These are phyloP conservation scores for Juncus effusus DNA, from an alignment of 176 grass and related monocot genomes.

Conservation along the genomic window DNA sequence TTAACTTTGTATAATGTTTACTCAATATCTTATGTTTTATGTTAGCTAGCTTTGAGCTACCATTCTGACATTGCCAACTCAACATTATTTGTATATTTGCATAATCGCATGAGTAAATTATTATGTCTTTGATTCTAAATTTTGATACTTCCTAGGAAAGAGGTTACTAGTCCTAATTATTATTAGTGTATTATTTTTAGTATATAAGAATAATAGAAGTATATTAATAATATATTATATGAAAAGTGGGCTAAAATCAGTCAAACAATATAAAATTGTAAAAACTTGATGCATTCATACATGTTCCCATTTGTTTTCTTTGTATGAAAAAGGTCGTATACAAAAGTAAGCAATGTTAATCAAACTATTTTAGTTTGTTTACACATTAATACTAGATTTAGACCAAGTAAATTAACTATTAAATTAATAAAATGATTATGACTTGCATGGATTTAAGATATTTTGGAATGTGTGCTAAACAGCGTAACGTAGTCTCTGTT, in stretches of 20 bases:
- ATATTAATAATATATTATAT: not conserved
- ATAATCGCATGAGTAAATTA: not conserved
- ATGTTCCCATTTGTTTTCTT: no score
- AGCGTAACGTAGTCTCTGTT: conserved; percentile 34
- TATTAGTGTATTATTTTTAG: no score
- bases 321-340: no score
- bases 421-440: not conserved
- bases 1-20: conserved; percentile 38
- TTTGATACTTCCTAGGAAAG: not conserved
- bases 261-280: conserved; percentile 2
- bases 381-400: conserved; percentile 15
- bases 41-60: conserved; percentile 23
- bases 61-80: conserved; percentile 37
- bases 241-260: not conserved
- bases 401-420: not conserved
- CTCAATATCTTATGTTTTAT: conserved; percentile 24
- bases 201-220: not conserved
- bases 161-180: no score
- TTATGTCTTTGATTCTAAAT: not conserved
- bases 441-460: conserved; percentile 23
- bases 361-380: not conserved
- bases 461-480: conserved; percentile 31
- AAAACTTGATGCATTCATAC: no score
- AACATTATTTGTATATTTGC: conserved; percentile 2
- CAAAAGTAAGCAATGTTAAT: no score